phyloP scores from a whole-genome alignment of 768 basidiomycete species.

The Leccinum sublutescens region DNA sequence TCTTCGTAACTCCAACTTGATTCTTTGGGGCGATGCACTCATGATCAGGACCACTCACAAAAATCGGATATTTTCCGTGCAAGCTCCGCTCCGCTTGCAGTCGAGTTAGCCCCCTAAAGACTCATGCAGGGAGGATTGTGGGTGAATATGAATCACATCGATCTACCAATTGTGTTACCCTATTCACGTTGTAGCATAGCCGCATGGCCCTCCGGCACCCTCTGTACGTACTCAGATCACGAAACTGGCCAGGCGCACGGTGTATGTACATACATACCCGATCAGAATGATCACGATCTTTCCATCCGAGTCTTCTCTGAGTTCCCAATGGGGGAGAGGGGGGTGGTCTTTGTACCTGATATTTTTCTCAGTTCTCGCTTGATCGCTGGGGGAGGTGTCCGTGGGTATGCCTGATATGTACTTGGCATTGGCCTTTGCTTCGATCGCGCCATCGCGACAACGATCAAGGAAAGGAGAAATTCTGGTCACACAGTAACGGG shows the following conservation, averaged over 20 bases:
- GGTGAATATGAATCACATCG: constrained; percentile 6
- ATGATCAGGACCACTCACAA: not conserved
- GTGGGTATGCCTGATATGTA: constrained; percentile 1
- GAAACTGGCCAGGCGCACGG: not conserved
- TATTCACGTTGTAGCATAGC: constrained; percentile 7
- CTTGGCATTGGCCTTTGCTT: constrained; percentile 2
- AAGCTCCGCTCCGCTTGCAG: not conserved
- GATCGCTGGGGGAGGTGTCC: not conserved
- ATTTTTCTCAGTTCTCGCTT: constrained; percentile 8
- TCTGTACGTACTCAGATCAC: constrained; percentile 11
- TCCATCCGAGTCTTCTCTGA: constrained; percentile 5
- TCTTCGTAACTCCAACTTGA: constrained; percentile 1
- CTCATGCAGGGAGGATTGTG: constrained; percentile 6
- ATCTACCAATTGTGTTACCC: constrained; percentile 11
- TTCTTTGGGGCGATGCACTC: constrained; percentile 1
- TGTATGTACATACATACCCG: not conserved
- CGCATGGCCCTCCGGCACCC: not conserved
- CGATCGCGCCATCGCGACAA: not conserved
- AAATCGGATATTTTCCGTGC: not conserved
- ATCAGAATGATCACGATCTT: constrained; percentile 11
- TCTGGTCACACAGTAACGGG: constrained; percentile 28
- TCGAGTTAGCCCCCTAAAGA: constrained; percentile 11
- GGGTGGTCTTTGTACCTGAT: constrained; percentile 21
- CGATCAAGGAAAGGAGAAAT: constrained; percentile 12
- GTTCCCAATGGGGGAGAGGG: constrained; percentile 1